Conservation (phyloP, 192 early-diverging fungal species). For the Jimgerdemannia lactiflua region DNA sequence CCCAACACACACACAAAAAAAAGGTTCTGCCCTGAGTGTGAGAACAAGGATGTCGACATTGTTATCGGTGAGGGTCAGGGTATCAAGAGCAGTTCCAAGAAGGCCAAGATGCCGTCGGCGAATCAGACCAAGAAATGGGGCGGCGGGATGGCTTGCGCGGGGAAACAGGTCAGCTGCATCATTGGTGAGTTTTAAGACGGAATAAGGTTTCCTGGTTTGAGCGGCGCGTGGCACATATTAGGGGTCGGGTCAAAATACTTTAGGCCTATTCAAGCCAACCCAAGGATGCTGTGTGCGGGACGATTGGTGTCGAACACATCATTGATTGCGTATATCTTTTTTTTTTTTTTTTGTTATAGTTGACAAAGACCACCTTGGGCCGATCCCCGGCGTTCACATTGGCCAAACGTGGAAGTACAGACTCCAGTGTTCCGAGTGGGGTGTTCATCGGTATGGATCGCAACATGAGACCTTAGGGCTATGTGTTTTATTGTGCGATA, state of each 20-base stretch:
- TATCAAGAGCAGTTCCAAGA: slow-evolving; percentile 28
- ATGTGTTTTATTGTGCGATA: too few species aligned
- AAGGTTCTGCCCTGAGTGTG: slow-evolving; percentile 40
- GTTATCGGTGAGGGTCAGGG: slow-evolving; percentile 37
- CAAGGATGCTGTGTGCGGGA: background rate
- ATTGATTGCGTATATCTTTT: background rate
- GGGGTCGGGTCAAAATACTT: too few species aligned
- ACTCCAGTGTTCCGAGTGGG: slow-evolving; percentile 42
- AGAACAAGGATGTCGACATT: slow-evolving; percentile 33
- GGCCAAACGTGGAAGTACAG: slow-evolving; percentile 55
- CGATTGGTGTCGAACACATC: background rate
- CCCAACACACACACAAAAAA: too few species aligned
- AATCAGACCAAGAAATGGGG: slow-evolving; percentile 53
- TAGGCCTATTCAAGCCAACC: too few species aligned
- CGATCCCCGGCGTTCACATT: slow-evolving; percentile 57
- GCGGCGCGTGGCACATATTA: background rate
- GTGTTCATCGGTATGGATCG: slow-evolving; percentile 42
- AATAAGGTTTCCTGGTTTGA: background rate
- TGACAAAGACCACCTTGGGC: slow-evolving; percentile 37
- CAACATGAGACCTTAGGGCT: too few species aligned
- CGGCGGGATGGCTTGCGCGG: slow-evolving; percentile 52
- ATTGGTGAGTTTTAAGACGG: slow-evolving; percentile 12
- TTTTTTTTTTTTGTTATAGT: slow-evolving; percentile 23
- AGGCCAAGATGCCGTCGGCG: slow-evolving; percentile 51
- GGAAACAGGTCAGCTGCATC: slow-evolving; percentile 5